A percentile compares a stretch with the other conserved stretches of the same genome.
These are phyloP conservation scores for Fusarium gaditjirri DNA, from an alignment of 2,329 filamentous ascomycete genomes.

Conservation along the genomic window DNA sequence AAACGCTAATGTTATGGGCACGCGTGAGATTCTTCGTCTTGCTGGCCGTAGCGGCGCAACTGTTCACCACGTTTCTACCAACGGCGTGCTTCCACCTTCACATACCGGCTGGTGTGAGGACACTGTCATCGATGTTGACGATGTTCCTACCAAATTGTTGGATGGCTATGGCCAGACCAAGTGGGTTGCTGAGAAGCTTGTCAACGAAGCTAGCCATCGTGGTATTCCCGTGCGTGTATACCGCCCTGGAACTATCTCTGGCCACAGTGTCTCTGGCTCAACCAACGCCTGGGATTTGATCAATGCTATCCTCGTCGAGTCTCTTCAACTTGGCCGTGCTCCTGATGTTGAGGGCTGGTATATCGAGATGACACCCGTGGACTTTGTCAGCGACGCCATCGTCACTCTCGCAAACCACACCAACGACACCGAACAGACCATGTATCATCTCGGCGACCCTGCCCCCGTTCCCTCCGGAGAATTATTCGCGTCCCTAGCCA, in stretches of 20 bases:
- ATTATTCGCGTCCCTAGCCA: constrained; percentile 71
- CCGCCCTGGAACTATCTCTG: constrained; percentile 80
- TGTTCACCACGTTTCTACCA: constrained; percentile 82
- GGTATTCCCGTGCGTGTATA: constrained; percentile 78
- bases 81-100: constrained; percentile 79
- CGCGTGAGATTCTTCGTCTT: constrained; percentile 77
- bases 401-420: constrained; percentile 74
- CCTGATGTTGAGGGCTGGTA: constrained; percentile 80
- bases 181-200: constrained; percentile 82
- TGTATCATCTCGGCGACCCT: constrained; percentile 81
- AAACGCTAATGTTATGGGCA: constrained; percentile 82
- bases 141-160: constrained; percentile 73
- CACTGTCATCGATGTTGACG: constrained; percentile 71
- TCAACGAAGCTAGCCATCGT: constrained; percentile 73
- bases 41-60: constrained; percentile 75
- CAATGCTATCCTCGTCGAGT: constrained; percentile 80
- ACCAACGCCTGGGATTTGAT: constrained; percentile 83
- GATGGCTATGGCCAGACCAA: constrained; percentile 85
- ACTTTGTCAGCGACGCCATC: constrained; percentile 82
- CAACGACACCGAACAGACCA: constrained; percentile 67
- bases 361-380: constrained; percentile 85
- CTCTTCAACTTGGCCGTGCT: constrained; percentile 75
- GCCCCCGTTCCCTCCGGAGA: constrained; percentile 72
- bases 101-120: constrained; percentile 77
- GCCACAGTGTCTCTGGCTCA: constrained; percentile 78